These are phyloP conservation scores for Phalaenopsis aphrodite DNA, from an alignment of 106 monocot species.

Conservation along the genomic window DNA sequence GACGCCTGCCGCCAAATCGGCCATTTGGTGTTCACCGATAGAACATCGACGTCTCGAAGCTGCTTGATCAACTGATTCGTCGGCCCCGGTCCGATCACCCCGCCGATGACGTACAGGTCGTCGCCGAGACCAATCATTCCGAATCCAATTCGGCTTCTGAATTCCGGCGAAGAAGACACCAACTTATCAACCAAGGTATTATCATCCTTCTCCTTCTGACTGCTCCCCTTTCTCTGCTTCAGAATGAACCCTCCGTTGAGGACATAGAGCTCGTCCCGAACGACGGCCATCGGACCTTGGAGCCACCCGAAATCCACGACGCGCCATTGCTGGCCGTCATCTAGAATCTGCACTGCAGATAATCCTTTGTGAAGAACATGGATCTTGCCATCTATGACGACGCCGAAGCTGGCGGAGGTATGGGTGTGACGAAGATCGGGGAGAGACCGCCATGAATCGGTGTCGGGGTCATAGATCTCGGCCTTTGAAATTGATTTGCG, in stretches of 20 bases:
- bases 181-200: constrained; percentile 16
- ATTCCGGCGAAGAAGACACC: constrained; percentile 56
- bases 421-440: constrained; percentile 71
- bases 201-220: not conserved
- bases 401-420: constrained; percentile 73
- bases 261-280: constrained; percentile 63
- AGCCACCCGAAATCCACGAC: constrained; percentile 78
- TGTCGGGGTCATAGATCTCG: constrained; percentile 77
- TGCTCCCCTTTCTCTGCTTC: constrained; percentile 34
- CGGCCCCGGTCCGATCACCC: constrained; percentile 83
- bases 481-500: constrained; percentile 66
- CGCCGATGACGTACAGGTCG: constrained; percentile 75
- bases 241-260: constrained; percentile 52
- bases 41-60: constrained; percentile 66
- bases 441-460: constrained; percentile 60
- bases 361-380: constrained; percentile 89
- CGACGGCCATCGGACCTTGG: constrained; percentile 78
- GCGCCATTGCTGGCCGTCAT: constrained; percentile 47
- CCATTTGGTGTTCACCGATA: constrained; percentile 49
- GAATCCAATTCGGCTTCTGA: constrained; percentile 79
- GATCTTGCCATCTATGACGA: constrained; percentile 70
- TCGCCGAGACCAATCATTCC: constrained; percentile 87
- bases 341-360: constrained; percentile 71
- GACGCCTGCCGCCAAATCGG: constrained; percentile 63
- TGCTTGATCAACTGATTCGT: constrained; percentile 84